These are phyloP conservation scores for Petunia secreta DNA, from an alignment of 257 asterid species.

Conservation along the genomic window DNA sequence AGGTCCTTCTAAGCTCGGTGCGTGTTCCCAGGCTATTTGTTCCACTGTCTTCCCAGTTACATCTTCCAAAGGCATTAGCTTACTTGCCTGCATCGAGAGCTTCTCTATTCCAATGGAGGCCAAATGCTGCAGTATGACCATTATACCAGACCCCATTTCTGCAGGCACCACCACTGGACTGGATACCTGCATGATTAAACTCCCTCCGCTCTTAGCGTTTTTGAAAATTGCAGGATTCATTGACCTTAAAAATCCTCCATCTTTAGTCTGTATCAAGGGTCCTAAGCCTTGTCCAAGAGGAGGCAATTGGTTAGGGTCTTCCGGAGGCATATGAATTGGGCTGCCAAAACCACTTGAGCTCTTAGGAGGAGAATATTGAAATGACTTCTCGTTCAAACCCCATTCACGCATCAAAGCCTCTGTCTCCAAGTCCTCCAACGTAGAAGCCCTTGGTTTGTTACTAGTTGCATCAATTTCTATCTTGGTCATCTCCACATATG, in stretches of 20 bases:
- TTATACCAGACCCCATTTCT: conserved; percentile 86
- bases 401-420: conserved; percentile 85
- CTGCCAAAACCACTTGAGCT: conserved; percentile 63
- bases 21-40: conserved; percentile 82
- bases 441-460: conserved; percentile 57
- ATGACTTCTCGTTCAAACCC: conserved; percentile 76
- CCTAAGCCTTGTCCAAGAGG: conserved; percentile 82
- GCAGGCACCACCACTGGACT: conserved; percentile 96
- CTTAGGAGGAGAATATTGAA: conserved; percentile 68
- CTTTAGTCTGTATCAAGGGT: conserved; percentile 73
- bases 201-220: conserved; percentile 71
- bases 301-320: conserved; percentile 66
- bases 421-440: conserved; percentile 83
- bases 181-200: conserved; percentile 89
- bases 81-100: conserved; percentile 93
- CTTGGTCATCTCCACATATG: conserved; percentile 39
- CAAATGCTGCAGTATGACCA: conserved; percentile 79
- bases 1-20: conserved; percentile 59
- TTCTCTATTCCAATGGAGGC: conserved; percentile 92
- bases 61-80: conserved; percentile 91
- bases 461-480: conserved; percentile 45
- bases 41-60: conserved; percentile 80
- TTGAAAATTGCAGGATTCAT: conserved; percentile 80
- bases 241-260: conserved; percentile 86
- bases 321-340: conserved; percentile 55